Evolutionary conservation across 2,329 filamentous ascomycete species (phyloP), one percentile per base, ranked within the genome.

Genomic region (Scleromitrula shiraiana): DNA sequence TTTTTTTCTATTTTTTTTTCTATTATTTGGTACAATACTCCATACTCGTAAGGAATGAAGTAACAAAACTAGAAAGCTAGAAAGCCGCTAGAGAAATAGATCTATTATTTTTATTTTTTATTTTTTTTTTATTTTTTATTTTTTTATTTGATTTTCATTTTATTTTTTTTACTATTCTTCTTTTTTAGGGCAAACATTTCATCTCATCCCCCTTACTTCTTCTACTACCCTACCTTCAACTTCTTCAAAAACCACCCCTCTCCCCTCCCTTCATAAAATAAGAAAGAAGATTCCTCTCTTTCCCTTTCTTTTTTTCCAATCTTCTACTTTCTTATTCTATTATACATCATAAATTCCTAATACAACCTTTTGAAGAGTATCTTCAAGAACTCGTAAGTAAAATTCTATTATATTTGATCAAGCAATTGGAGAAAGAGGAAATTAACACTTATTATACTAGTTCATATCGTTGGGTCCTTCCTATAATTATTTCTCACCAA

Each of bases 341-440:
- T n/a, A n/a, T n/a, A n/a, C n/a, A n/a, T n/a, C n/a, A n/a, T n/a
- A n/a, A 40, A 10, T 7, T 26, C 37, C 20, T 23, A 17, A 23
- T 24, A 43, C 46, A 9, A 17, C 41, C 14, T 33, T 35, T 35
- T 45, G 37, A 41, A n/a, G 42, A 46, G 36, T 32, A 27, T 41
- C 36, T 41, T 15, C 3, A 9, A 8, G 15, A 41, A 27, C 29
- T 26, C 12, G 44, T 41, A 41, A 41, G 37, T 47, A 20, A 6
- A 36, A 17, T 8, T 36, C 6, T 15, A 17, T 10, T 32, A n/a
- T 24, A 32, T 22, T 32, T 14, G 14, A 22, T 26, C 12, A 35
- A 15, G n/a, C 22, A 27, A 27, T 35, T 7, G 7, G 17, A 33
- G 22, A 26, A n/a, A n/a, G 8, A 5, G 15, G 9, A 46, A 41